Evolutionary conservation across 352 stramenopile genomes (phyloP), one percentile per base, ranked within the genome.

Genomic region (Halophytophthora polymorphica): DNA sequence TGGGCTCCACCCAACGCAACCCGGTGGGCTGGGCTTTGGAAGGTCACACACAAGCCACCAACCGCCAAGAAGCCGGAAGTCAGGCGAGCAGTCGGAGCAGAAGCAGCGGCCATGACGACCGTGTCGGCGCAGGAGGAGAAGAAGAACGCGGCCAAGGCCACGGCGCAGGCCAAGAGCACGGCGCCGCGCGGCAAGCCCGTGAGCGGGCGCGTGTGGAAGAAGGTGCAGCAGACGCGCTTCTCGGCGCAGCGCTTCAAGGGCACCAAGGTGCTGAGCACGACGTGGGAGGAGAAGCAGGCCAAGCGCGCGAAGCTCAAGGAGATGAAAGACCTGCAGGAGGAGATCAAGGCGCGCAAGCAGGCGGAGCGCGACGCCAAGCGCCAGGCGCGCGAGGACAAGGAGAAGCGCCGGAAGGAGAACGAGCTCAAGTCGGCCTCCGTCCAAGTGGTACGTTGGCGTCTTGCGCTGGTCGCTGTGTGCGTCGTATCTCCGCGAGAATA

Each of bases 351-450:
- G n/a, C 55, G 77, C 8, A 72, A 74, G 66, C 81, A 91, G 59
- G 63, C 56, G 3, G 79, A 93, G 60, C 80, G 81, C 25, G 69
- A 91, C 21, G 84, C 80, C 23, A 86, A 86, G 64, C 82, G 83
- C 48, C 69, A 88, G 49, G 77, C 69, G 18, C 76, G 75, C 36
- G 86, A 96, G 61, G 86, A 96, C 29, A 86, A 87, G 63, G 82
- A 93, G 51, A 92, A 91, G 65, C 81, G 86, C 23, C 78, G 84
- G 53, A 81, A 87, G 53, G 82, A 93, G 68, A 96, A 96, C 71
- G 86, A 96, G 68, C 75, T 96, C 62, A 95, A 95, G 68, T 93
- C 84, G 45, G 77, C 83, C 10, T 63, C 83, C 2, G 77, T 95
- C 36, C 86, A 96, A 87, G 74, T 91, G 66, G 79, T 92, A 58